Conservation (phyloP, 306 rosid species). For the Purshia tridentata region DNA sequence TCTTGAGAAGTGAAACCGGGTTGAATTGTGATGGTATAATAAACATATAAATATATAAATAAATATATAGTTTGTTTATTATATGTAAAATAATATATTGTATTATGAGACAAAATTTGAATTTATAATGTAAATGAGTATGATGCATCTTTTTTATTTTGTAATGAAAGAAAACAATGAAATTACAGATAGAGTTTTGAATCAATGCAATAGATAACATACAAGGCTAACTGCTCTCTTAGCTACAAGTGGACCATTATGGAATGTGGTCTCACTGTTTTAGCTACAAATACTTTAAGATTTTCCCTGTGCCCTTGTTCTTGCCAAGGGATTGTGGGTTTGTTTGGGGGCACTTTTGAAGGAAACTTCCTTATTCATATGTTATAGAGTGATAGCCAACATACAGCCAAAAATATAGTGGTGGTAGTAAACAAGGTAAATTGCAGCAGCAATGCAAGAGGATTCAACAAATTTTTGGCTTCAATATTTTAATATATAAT, state of each 20-base stretch:
- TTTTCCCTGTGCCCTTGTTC: constrained; percentile 21
- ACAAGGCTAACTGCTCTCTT: constrained; percentile 49
- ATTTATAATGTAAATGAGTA: too few relatives aligned
- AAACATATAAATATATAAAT: too few relatives aligned
- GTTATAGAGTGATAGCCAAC: neutral
- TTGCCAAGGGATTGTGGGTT: neutral
- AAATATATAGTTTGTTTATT: too few relatives aligned
- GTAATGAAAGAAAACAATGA: constrained; percentile 42
- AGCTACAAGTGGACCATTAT: constrained; percentile 44
- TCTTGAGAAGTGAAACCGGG: neutral
- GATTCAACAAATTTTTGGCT: too few relatives aligned
- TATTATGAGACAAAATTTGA: too few relatives aligned
- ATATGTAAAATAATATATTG: too few relatives aligned
- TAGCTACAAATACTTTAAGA: constrained; percentile 35
- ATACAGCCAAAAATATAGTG: neutral
- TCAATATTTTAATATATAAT: too few relatives aligned
- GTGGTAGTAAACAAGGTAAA: neutral
- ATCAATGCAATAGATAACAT: constrained; percentile 40
- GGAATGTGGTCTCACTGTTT: constrained; percentile 39
- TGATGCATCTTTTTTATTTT: too few relatives aligned
- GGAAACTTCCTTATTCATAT: neutral
- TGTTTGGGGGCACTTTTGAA: neutral
- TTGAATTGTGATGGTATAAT: too few relatives aligned
- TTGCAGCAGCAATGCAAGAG: too few relatives aligned
- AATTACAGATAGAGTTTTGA: constrained; percentile 41